A percentile compares a stretch with the other conserved stretches of the same genome.
These are phyloP conservation scores for Vicia faba DNA, from an alignment of 306 rosid genomes.

Conservation along the genomic window DNA sequence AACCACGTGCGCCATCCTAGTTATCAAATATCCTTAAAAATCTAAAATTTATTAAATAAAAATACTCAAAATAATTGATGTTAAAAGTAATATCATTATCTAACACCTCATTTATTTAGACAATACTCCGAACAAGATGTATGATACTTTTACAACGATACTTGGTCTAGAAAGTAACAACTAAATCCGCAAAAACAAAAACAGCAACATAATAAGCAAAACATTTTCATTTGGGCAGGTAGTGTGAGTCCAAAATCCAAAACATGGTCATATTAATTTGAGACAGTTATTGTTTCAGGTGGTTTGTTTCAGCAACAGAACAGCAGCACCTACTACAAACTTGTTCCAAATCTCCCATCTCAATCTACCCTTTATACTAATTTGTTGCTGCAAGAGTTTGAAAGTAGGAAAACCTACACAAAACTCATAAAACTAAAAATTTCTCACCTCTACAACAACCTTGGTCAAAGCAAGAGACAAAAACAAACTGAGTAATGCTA, in stretches of 20 bases:
- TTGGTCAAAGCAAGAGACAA: slow-evolving; percentile 19
- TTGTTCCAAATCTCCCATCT: slow-evolving; percentile 27
- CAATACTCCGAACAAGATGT: slow-evolving; percentile 12
- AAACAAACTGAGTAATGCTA: slow-evolving; percentile 6
- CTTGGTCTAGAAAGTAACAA: slow-evolving; percentile 34
- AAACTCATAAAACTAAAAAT: slow-evolving; percentile 22
- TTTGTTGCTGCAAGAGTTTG: slow-evolving; percentile 8
- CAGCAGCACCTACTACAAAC: slow-evolving; percentile 31
- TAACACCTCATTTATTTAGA: slow-evolving; percentile 19
- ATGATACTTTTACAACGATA: slow-evolving; percentile 10
- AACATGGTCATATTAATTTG: slow-evolving; percentile 30
- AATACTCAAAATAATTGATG: not conserved
- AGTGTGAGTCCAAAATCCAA: slow-evolving; percentile 12
- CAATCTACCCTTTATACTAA: slow-evolving; percentile 30
- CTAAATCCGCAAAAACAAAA: slow-evolving; percentile 30
- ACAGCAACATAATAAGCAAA: slow-evolving; percentile 30
- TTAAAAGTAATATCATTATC: not conserved
- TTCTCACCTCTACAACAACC: slow-evolving; percentile 31
- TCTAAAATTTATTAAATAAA: not conserved
- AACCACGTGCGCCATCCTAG: not conserved
- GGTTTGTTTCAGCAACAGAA: slow-evolving; percentile 18
- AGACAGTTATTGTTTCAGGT: slow-evolving; percentile 34
- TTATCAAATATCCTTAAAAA: not conserved
- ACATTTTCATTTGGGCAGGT: not conserved
- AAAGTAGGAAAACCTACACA: slow-evolving; percentile 22